phyloP scores from a whole-genome alignment of 768 basidiomycete species.

The Pleurotus cornucopiae region DNA sequence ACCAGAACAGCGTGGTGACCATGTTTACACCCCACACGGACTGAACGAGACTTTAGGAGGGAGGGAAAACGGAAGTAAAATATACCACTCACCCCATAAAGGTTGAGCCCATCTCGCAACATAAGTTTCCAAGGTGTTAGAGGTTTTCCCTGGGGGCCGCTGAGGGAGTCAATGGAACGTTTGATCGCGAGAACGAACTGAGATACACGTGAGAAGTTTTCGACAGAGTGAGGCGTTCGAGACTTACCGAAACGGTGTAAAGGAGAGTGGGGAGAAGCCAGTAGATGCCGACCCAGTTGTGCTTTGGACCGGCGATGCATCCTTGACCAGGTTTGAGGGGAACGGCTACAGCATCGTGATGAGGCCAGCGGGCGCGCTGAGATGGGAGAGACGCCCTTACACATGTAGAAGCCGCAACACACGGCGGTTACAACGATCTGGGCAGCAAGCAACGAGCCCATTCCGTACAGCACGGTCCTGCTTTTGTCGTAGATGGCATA shows the following conservation, averaged over 20 bases:
- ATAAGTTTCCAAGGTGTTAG: conserved; percentile 78
- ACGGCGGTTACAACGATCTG: conserved; percentile 74
- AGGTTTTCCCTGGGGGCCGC: conserved; percentile 37
- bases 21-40: conserved; percentile 79
- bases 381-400: conserved; percentile 31
- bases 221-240: neutral
- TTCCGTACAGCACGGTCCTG: conserved; percentile 44
- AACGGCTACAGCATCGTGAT: conserved; percentile 41
- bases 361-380: conserved; percentile 1
- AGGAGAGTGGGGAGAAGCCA: conserved; percentile 77
- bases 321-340: conserved; percentile 73
- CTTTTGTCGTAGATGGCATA: conserved; percentile 75
- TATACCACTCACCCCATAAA: conserved; percentile 57
- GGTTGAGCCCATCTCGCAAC: conserved; percentile 86
- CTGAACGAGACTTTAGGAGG: conserved; percentile 22
- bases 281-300: conserved; percentile 83
- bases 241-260: conserved; percentile 61
- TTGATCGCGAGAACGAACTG: conserved; percentile 58
- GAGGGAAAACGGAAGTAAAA: neutral
- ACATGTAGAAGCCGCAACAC: conserved; percentile 74
- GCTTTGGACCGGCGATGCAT: conserved; percentile 80
- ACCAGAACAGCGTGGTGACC: conserved; percentile 84
- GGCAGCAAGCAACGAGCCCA: conserved; percentile 57
- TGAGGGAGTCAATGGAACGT: conserved; percentile 58
- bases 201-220: neutral